Conservation (phyloP, 495 filamentous ascomycete species). For the Aspergillus cavernicola region DNA sequence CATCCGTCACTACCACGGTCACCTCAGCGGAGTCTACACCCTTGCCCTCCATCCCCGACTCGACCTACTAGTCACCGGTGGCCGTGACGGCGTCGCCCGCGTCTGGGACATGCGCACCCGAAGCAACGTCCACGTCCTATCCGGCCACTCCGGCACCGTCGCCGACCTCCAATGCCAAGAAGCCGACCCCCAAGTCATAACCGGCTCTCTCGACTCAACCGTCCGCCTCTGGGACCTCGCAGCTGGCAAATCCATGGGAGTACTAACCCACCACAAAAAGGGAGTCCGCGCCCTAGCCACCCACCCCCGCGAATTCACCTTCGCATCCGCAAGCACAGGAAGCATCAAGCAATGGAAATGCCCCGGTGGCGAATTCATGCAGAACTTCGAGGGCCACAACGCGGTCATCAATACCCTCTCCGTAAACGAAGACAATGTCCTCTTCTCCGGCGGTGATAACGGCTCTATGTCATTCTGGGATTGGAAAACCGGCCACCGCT, state of each 20-base stretch:
- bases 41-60: conserved; percentile 87
- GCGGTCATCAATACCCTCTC: conserved; percentile 92
- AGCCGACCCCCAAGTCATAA: conserved; percentile 94
- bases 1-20: conserved; percentile 97
- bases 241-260: conserved; percentile 92
- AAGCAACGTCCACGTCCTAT: conserved; percentile 89
- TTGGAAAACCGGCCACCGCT: conserved; percentile 94
- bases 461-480: conserved; percentile 98
- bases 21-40: conserved; percentile 94
- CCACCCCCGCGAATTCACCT: conserved; percentile 94
- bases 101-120: conserved; percentile 99
- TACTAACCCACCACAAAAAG: conserved; percentile 98
- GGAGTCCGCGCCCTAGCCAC: conserved; percentile 80
- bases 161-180: conserved; percentile 90
- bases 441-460: conserved; percentile 95
- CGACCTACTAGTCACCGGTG: conserved; percentile 91
- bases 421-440: conserved; percentile 89
- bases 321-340: conserved; percentile 83
- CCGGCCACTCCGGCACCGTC: conserved; percentile 85
- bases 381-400: conserved; percentile 97
- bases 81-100: conserved; percentile 86
- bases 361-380: conserved; percentile 97
- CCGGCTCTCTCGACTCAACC: conserved; percentile 83
- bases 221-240: conserved; percentile 96
- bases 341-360: conserved; percentile 99